Conservation (phyloP, 805 yeast species). For the Jamesozyma lodderae region DNA sequence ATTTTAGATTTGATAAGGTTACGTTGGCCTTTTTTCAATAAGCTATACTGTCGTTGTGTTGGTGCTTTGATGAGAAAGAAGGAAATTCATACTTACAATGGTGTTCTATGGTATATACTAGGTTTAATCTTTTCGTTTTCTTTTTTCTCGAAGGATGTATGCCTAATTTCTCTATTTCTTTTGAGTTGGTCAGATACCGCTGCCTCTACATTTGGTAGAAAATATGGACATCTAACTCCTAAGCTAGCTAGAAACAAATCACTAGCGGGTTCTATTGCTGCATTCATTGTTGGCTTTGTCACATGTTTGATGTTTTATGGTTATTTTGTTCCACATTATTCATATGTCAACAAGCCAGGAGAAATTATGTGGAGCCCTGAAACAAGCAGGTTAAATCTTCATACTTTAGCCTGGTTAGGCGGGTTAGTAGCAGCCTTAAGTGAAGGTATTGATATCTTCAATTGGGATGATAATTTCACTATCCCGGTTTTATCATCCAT, state of each 20-base stretch:
- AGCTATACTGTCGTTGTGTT: conserved; percentile 51
- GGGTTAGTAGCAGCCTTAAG: conserved; percentile 82
- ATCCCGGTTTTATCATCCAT: conserved; percentile 80
- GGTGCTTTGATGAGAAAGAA: conserved; percentile 81
- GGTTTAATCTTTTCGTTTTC: conserved; percentile 69
- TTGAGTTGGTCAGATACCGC: conserved; percentile 97
- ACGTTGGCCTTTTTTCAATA: conserved; percentile 51
- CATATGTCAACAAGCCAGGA: conserved; percentile 45
- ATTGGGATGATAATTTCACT: conserved; percentile 87
- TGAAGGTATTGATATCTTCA: conserved; percentile 71
- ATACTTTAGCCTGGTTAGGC: conserved; percentile 45
- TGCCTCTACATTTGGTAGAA: conserved; percentile 88
- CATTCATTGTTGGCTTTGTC: conserved; percentile 61
- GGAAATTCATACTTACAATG: conserved; percentile 68
- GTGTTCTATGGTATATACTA: conserved; percentile 77
- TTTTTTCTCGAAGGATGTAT: conserved; percentile 70
- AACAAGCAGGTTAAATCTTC: conserved; percentile 47
- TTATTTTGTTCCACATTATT: conserved; percentile 54
- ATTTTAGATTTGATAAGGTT: conserved; percentile 63
- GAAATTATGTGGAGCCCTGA: conserved; percentile 60
- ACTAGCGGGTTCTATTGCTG: conserved; percentile 84
- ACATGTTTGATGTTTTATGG: conserved; percentile 67
- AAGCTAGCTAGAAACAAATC: conserved; percentile 67
- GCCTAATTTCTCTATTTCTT: conserved; percentile 63
- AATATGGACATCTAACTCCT: conserved; percentile 77